Conservation (phyloP, 2,329 filamentous ascomycete genomes). For the Aspergillus chevalieri region DNA sequence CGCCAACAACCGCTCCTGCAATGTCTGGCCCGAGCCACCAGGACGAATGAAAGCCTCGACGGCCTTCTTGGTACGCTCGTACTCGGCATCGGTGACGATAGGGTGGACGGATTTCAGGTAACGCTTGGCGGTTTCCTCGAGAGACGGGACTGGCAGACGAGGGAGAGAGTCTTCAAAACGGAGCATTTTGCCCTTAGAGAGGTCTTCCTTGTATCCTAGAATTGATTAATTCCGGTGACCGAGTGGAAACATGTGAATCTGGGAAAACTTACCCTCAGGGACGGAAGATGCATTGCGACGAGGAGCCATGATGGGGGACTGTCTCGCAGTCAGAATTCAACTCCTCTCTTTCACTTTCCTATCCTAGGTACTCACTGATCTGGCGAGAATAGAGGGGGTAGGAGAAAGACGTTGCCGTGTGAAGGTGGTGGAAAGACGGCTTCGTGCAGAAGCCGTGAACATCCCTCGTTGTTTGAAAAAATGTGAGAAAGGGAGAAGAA, state of each 20-base stretch:
- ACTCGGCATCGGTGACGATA: slow-evolving; percentile 54
- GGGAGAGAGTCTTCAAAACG: slow-evolving; percentile 62
- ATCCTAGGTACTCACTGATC: slow-evolving; percentile 13
- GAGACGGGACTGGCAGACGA: slow-evolving; percentile 55
- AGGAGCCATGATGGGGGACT: slow-evolving; percentile 37
- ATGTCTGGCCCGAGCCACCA: slow-evolving; percentile 71
- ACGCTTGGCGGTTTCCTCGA: slow-evolving; percentile 58
- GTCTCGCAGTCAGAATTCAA: slow-evolving; percentile 6
- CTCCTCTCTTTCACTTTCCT: not conserved
- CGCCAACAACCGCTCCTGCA: slow-evolving; percentile 82
- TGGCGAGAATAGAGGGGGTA: slow-evolving; percentile 26
- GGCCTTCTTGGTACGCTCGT: slow-evolving; percentile 62
- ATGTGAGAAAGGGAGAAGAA: slow-evolving; percentile 7
- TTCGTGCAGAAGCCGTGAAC: slow-evolving; percentile 40
- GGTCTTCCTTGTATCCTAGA: slow-evolving; percentile 59
- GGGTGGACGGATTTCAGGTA: slow-evolving; percentile 64
- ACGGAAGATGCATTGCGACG: slow-evolving; percentile 40
- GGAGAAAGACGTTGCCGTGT: slow-evolving; percentile 33
- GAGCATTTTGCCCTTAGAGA: slow-evolving; percentile 58
- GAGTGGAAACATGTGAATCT: slow-evolving; percentile 13
- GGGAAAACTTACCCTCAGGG: slow-evolving; percentile 35
- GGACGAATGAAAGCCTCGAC: slow-evolving; percentile 84
- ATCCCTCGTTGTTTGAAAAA: slow-evolving; percentile 27
- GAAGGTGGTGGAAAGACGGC: slow-evolving; percentile 36
- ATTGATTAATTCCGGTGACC: slow-evolving; percentile 1